Conservation (phyloP, 116 monocot species). For the Trichopus zeylanicus region DNA sequence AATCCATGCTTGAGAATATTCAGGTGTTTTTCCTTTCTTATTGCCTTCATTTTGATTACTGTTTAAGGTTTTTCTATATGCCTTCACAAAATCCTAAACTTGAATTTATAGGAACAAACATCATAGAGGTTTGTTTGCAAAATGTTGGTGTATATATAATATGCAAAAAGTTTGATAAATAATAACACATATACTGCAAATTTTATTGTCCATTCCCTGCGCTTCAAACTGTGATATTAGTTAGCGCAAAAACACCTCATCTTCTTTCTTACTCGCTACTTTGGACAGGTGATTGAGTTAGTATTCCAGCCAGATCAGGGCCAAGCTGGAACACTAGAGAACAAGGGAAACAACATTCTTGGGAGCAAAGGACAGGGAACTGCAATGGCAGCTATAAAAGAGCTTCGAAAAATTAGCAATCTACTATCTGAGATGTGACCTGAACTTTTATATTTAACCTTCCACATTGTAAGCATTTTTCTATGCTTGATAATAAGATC, state of each 20-base stretch:
- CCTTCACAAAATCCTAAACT: background rate
- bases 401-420: slow-evolving; percentile 87
- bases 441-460: background rate
- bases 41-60: background rate
- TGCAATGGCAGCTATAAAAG: slow-evolving; percentile 70
- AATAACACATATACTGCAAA: no score
- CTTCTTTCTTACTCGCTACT: background rate
- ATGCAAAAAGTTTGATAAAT: no score
- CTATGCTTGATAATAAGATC: slow-evolving; percentile 2
- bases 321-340: slow-evolving; percentile 28
- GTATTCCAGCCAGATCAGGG: slow-evolving; percentile 54
- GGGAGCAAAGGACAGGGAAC: slow-evolving; percentile 55
- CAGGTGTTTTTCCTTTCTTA: slow-evolving; percentile 23
- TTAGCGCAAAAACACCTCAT: no score
- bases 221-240: no score
- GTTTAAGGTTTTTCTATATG: background rate
- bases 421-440: slow-evolving; percentile 58
- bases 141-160: no score
- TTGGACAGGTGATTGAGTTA: slow-evolving; percentile 63
- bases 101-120: no score
- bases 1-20: slow-evolving; percentile 67
- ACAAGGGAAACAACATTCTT: slow-evolving; percentile 36
- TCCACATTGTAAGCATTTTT: background rate
- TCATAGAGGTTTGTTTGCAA: no score
- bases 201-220: no score